Evolutionary conservation across 768 basidiomycete species (phyloP).

Genomic region (Kwoniella sp.): DNA sequence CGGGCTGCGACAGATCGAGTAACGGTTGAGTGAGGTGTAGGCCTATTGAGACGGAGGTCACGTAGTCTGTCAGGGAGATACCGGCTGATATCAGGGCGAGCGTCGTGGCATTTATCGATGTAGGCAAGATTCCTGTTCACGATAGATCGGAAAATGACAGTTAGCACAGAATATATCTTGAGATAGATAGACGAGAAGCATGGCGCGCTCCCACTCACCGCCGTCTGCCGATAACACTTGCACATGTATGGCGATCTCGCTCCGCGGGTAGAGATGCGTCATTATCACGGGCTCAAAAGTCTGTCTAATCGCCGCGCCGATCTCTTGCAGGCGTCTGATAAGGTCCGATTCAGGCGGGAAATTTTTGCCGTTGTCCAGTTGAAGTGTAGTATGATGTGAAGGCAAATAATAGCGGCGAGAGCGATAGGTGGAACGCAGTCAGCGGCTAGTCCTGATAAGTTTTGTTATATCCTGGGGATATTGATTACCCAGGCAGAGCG

Average conservation of each 20-base stretch:
- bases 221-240: conserved; percentile 95
- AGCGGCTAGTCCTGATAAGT: too few species aligned
- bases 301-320: conserved; percentile 81
- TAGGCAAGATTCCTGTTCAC: conserved; percentile 70
- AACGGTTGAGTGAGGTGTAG: conserved; percentile 72
- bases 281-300: conserved; percentile 97
- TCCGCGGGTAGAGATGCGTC: conserved; percentile 85
- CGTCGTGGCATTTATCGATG: conserved; percentile 92
- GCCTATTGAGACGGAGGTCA: conserved; percentile 85
- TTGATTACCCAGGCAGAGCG: too few species aligned
- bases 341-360: too few species aligned
- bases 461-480: too few species aligned
- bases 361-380: too few species aligned
- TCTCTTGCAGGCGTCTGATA: conserved; percentile 77
- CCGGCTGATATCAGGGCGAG: conserved; percentile 88
- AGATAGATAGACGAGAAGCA: too few species aligned
- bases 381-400: too few species aligned
- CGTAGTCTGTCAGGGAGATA: conserved; percentile 85
- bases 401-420: background rate
- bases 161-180: background rate
- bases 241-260: conserved; percentile 89
- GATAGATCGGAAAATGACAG: background rate
- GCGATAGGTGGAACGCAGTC: too few species aligned
- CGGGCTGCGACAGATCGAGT: conserved; percentile 82
- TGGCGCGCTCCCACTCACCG: conserved; percentile 56